Evolutionary conservation across 371 early-diverging fungal species (phyloP).

Genomic region (Umbelopsis sp.): DNA sequence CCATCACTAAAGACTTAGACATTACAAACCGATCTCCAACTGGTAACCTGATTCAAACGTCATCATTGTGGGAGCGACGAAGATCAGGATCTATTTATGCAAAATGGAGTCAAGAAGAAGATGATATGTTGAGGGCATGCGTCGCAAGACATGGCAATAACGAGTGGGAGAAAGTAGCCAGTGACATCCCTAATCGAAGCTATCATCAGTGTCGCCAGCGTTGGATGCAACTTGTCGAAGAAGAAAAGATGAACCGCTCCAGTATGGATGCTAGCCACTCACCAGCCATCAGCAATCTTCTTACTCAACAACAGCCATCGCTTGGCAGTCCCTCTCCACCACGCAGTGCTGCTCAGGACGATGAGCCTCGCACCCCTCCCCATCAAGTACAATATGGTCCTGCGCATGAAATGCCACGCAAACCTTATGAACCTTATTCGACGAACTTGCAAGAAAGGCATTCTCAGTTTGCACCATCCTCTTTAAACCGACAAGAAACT

Average conservation of each 20-base stretch:
- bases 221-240: constrained; percentile 35
- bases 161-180: constrained; percentile 45
- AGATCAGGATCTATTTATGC: constrained; percentile 31
- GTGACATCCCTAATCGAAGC: constrained; percentile 36
- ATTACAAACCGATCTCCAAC: neutral
- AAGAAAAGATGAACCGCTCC: constrained; percentile 13
- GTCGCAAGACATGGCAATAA: constrained; percentile 40
- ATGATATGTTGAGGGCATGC: constrained; percentile 32
- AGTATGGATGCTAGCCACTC: constrained; percentile 45
- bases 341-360: constrained; percentile 6
- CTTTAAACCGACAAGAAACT: neutral
- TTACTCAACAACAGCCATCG: constrained; percentile 10
- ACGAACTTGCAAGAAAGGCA: neutral
- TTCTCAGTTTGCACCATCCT: neutral
- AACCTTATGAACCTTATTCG: constrained; percentile 6
- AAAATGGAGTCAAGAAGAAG: constrained; percentile 47
- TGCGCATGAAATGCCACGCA: neutral
- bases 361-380: constrained; percentile 13
- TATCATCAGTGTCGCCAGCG: constrained; percentile 53
- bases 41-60: neutral
- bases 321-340: constrained; percentile 11
- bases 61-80: constrained; percentile 3
- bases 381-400: constrained; percentile 5
- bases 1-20: neutral
- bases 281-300: constrained; percentile 35